Base-by-base conservation (phyloP, 164 flowering plant genomes). In the Taxillus chinensis region DNA sequence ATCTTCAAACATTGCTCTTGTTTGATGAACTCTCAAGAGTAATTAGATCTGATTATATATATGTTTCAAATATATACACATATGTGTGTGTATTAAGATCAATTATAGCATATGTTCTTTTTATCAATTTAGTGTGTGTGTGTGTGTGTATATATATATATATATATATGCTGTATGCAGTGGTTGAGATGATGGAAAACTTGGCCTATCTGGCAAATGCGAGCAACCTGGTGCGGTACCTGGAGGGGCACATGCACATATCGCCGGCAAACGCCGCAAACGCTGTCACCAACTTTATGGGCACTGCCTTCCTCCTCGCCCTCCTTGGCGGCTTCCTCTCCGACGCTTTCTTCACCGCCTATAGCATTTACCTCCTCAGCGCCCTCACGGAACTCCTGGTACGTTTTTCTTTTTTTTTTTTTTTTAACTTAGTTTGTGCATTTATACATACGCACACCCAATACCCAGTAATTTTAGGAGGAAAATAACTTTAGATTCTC, bases 281-380 rank as follows among this genome's bases (percentile, higher is more conserved):
- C 54, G 64, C 69, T 15, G 87, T 86, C 55, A 83, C 92, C 3
- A 73, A 80, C 72, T 86, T 83, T 82, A 83, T 86, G 88, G 92
- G 92, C 10, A 86, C 92, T 0, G 80, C 89, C 46, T 86, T 82
- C 74, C 79, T 86, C 40, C 82, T 86, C 2, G 85, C 86, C 38
- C 84, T 86, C 15, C 84, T 86, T 39, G 89, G 92, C 3, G 92
- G 92, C 9, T 83, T 86, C 78, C 62, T 86, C 13, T 79, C 86
- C 9, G 88, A 86, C 48, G 85, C 92, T 8, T 82, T 70, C 70
- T 77, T 78, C 66, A 72, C 83, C 10, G 59, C 89, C 62, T 86
- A 69, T 57, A 67, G 55, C 60, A 75, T 82, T 64, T 83, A 68
- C 74, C 63, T 82, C 55, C 66, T 74, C 51, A 72, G 83, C 59